Conservation (phyloP, 768 basidiomycete genomes). For the Tremella yokohamensis region DNA sequence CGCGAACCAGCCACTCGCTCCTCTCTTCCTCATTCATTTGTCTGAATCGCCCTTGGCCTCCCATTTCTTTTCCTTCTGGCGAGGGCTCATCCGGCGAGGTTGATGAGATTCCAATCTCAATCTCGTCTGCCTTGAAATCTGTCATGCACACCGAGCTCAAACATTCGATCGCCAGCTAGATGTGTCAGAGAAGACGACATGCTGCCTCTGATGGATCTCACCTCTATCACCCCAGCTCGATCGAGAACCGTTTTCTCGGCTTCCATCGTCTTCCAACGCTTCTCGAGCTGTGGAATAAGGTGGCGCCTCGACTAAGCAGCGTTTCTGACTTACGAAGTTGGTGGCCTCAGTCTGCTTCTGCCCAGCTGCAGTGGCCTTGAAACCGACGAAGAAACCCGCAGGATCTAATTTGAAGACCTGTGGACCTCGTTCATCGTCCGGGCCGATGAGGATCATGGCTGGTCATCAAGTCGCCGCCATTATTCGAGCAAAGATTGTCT, state of each 20-base stretch:
- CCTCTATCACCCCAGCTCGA: constrained; percentile 83
- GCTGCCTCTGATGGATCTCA: constrained; percentile 49
- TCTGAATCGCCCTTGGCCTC: constrained; percentile 46
- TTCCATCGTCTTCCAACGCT: constrained; percentile 96
- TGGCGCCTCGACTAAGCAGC: background rate
- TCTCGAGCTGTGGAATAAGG: constrained; percentile 63
- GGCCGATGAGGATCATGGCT: constrained; percentile 96
- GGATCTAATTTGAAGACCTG: constrained; percentile 98
- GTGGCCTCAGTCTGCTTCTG: constrained; percentile 95
- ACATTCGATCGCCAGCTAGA: constrained; percentile 84
- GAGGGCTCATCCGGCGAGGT: constrained; percentile 64
- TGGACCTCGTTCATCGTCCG: constrained; percentile 86
- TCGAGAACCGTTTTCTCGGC: constrained; percentile 69
- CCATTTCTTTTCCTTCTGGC: constrained; percentile 54
- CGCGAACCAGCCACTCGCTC: constrained; percentile 51
- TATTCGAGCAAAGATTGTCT: constrained; percentile 36
- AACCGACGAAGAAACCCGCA: constrained; percentile 96
- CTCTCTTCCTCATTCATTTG: constrained; percentile 53
- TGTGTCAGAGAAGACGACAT: constrained; percentile 6
- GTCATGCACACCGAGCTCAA: constrained; percentile 92
- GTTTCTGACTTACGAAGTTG: constrained; percentile 61
- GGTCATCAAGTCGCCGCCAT: constrained; percentile 45
- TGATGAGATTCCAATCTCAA: constrained; percentile 93
- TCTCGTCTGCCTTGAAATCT: constrained; percentile 91
- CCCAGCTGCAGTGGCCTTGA: constrained; percentile 93